phyloP scores from a whole-genome alignment of 2,329 filamentous ascomycete species.

The Pseudocercospora pini-densiflorae region DNA sequence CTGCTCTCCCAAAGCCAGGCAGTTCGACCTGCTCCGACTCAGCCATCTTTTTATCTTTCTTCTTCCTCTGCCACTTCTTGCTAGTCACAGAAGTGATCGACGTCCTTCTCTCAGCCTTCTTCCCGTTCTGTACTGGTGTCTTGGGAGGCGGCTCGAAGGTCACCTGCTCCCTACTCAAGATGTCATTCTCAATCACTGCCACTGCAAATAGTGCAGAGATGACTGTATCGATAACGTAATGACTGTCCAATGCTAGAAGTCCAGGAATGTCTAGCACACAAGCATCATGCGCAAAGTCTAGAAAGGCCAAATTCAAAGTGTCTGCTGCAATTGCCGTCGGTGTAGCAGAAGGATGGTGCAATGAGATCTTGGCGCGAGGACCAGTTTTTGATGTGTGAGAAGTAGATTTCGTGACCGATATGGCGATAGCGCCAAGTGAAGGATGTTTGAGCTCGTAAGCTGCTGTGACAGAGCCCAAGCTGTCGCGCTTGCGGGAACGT shows the following conservation, averaged over 20 bases:
- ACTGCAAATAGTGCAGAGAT: conserved; percentile 50
- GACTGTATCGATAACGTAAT: conserved; percentile 52
- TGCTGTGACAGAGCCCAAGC: conserved; percentile 37
- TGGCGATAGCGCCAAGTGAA: conserved; percentile 47
- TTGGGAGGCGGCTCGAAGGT: conserved; percentile 41
- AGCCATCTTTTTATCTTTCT: conserved; percentile 34
- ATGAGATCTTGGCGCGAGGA: conserved; percentile 36
- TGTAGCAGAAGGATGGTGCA: conserved; percentile 46
- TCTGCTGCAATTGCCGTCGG: conserved; percentile 46
- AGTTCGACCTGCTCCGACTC: conserved; percentile 40
- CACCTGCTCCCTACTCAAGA: conserved; percentile 33
- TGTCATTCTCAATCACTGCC: conserved; percentile 50
- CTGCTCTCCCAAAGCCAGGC: conserved; percentile 44
- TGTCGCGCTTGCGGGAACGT: conserved; percentile 43
- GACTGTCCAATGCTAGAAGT: conserved; percentile 48
- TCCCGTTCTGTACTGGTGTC: conserved; percentile 26
- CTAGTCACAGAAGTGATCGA: conserved; percentile 16
- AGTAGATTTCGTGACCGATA: conserved; percentile 47
- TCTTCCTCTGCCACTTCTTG: conserved; percentile 22
- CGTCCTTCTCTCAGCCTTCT: conserved; percentile 23
- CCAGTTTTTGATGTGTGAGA: conserved; percentile 12
- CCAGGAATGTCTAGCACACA: conserved; percentile 52
- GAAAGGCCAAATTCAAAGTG: conserved; percentile 47
- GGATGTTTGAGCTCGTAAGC: conserved; percentile 53
- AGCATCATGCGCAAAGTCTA: conserved; percentile 49